Conservation (phyloP, 2,329 filamentous ascomycete genomes). For the Myriosclerotinia scirpicola region DNA sequence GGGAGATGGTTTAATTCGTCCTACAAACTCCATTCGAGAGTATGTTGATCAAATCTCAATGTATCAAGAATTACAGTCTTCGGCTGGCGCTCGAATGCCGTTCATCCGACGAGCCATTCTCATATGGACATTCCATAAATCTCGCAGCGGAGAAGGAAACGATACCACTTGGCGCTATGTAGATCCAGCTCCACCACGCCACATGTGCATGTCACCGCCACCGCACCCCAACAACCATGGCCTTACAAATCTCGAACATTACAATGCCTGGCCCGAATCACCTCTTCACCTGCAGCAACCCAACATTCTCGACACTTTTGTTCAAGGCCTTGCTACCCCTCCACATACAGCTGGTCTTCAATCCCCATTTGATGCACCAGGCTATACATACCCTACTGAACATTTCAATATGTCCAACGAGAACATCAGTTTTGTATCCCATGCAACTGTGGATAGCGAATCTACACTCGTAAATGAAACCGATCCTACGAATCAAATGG, state of each 20-base stretch:
- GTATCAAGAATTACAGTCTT: slow-evolving; percentile 66
- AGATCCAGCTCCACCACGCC: slow-evolving; percentile 31
- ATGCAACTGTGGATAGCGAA: slow-evolving; percentile 38
- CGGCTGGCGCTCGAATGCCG: slow-evolving; percentile 46
- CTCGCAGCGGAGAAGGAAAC: slow-evolving; percentile 51
- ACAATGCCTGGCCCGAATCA: slow-evolving; percentile 50
- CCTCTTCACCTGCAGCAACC: slow-evolving; percentile 32
- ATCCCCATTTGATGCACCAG: slow-evolving; percentile 30
- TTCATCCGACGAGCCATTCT: slow-evolving; percentile 62
- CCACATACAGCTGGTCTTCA: slow-evolving; percentile 55
- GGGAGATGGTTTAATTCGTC: slow-evolving; percentile 42
- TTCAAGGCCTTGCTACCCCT: slow-evolving; percentile 56
- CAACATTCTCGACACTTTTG: slow-evolving; percentile 52
- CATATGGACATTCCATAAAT: slow-evolving; percentile 62
- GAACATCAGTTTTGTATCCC: slow-evolving; percentile 44
- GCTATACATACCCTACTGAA: slow-evolving; percentile 27
- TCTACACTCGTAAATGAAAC: slow-evolving; percentile 14
- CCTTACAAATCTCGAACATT: slow-evolving; percentile 57
- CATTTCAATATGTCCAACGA: slow-evolving; percentile 31
- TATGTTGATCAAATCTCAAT: slow-evolving; percentile 62
- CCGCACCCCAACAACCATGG: slow-evolving; percentile 39
- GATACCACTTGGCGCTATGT: slow-evolving; percentile 63
- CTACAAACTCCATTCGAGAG: slow-evolving; percentile 48
- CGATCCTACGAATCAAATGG: slow-evolving; percentile 5
- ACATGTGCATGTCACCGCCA: slow-evolving; percentile 38